Evolutionary conservation across 2,329 filamentous ascomycete species (phyloP), one percentile per base, ranked within the genome.

Genomic region (Dactylella cylindrospora): DNA sequence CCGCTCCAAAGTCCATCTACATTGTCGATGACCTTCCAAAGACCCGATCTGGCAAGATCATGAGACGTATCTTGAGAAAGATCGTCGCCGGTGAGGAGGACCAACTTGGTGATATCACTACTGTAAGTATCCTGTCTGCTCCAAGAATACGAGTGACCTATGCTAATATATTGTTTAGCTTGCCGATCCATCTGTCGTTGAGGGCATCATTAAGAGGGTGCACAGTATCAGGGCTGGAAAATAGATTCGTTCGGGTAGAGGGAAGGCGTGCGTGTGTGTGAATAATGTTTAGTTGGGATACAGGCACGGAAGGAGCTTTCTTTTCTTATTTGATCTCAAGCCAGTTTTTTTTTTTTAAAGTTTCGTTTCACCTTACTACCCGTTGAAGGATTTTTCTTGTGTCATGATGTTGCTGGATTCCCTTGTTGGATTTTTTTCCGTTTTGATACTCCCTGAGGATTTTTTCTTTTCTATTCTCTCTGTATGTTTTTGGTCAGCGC

Each of bases 11-110:
- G 79, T 86, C 86, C 15, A 85, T 98, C 66, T 93, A 84, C 73
- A 82, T 95, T 50, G 87, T 98, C 36, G 86, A 90, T 2, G 93
- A 98, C 73, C 81, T 98, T 67, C 93, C 93, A 70, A 97, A 98
- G 84, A 98, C 93, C 29, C 82, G 93, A 69, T 95, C 88, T 68
- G 93, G 93, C 67, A 98, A 98, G 85, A 98, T 98, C 71, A 98
- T 98, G 93, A 83, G 93, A 66, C 84, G 93, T 66, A 95, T 98
- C 71, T 76, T 98, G 77, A 82, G 93, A 70, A 98, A 98, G 88
- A 95, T 98, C 71, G 76, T 98, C 68, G 90, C 90, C 12, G 91
- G 91, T 28, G 93, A 98, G 78, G 91, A 96, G 76, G 93, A 98
- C 73, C 90, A 95, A 75, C 79, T 98, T 49, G 93, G 93, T 69